phyloP scores from a whole-genome alignment of 805 yeast species.

The Lachancea waltii region DNA sequence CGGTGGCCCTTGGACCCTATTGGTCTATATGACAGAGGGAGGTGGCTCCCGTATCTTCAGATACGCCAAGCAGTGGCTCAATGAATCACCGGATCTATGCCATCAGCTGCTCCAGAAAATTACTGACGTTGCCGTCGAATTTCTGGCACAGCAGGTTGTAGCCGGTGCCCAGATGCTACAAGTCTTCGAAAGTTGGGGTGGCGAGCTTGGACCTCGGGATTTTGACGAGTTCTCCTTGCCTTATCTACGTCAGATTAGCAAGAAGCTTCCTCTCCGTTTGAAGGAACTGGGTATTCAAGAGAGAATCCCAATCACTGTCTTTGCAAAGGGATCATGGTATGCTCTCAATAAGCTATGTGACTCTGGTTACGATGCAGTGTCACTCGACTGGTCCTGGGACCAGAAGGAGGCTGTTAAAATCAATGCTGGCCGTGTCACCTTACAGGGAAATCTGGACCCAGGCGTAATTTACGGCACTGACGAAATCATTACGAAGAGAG shows the following conservation, averaged over 20 bases:
- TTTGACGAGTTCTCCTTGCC: conserved; percentile 87
- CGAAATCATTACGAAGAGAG: conserved; percentile 73
- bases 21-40: conserved; percentile 97
- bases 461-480: conserved; percentile 88
- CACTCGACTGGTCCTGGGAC: conserved; percentile 85
- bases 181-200: conserved; percentile 97
- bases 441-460: conserved; percentile 96
- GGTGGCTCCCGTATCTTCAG: conserved; percentile 91
- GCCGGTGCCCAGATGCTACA: conserved; percentile 99
- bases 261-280: conserved; percentile 61
- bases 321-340: conserved; percentile 97
- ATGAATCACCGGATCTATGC: conserved; percentile 65
- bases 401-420: conserved; percentile 80
- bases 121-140: conserved; percentile 86
- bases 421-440: conserved; percentile 65
- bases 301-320: conserved; percentile 77
- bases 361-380: conserved; percentile 78
- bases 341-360: conserved; percentile 81
- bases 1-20: conserved; percentile 97
- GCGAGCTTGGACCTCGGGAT: conserved; percentile 87
- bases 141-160: conserved; percentile 85
- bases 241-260: conserved; percentile 69
- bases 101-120: conserved; percentile 66
- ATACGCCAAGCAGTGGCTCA: conserved; percentile 89
- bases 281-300: conserved; percentile 64